Base-by-base conservation (phyloP, 768 basidiomycete species). In the Mycena vitilis region DNA sequence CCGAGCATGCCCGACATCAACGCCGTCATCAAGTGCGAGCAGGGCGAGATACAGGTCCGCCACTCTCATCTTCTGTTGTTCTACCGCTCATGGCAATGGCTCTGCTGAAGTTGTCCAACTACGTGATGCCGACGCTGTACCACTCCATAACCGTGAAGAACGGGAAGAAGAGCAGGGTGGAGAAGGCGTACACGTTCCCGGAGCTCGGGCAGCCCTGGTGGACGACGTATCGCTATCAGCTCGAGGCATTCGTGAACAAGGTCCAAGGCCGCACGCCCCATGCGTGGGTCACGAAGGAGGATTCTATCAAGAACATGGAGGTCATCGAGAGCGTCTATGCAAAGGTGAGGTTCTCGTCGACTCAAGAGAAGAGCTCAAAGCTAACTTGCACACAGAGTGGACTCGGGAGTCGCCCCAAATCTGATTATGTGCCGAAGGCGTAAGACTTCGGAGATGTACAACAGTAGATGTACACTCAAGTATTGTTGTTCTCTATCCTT, bases 211-310 rank as follows among this genome's bases (percentile, higher is more conserved):
- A 89, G 75, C 79, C 80, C 11, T 88, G 86, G 84, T 91, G 89
- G 89, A 79, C 85, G 44, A 85, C 88, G 25, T 86, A 81, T 65
- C 75, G 82, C 45, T 88, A 86, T 67, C 89, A 91, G 76, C 77
- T 91, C 44, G 89, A 91, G 77, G 87, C 86, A 9, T 90, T 90
- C 63, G 85, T 91, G 10, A 86, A 92, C 73, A 84, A 81, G 74
- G 68, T 91, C 52, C 81, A 80, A 65, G 88, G 88, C 20, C 80
- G 85, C 40, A 75, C 77, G 23, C 86, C 88, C 2, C 81, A 85
- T 63, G 83, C 82, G 16, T 92, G 90, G 90, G 70, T 90, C 44
- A 74, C 79, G 9, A 77, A 76, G 16, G 85, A 90, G 62, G 87
- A 89, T 72, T 85, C 87, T 2, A 75, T 91, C 52, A 76, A 78